phyloP scores from a whole-genome alignment of 1,284 basidiomycete species.

The Mycosarcoma maydis region DNA sequence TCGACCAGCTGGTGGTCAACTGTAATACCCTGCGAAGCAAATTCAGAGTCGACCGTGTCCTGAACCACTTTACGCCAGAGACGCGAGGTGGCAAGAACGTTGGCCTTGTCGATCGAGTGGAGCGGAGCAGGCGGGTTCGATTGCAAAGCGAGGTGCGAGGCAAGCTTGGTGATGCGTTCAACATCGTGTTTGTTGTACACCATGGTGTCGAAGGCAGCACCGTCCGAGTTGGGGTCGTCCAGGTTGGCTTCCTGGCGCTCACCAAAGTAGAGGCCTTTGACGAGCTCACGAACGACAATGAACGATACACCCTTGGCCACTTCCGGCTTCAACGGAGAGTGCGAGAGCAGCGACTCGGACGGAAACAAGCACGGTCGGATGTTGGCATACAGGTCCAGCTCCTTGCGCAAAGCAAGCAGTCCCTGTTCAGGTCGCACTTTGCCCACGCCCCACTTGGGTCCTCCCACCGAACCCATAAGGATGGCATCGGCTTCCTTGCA shows the following conservation, averaged over 20 bases:
- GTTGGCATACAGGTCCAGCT: slow-evolving; percentile 94
- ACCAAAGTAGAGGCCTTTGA: slow-evolving; percentile 78
- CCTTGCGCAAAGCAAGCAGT: slow-evolving; percentile 89
- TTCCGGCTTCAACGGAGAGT: slow-evolving; percentile 91
- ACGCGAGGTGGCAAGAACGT: slow-evolving; percentile 93
- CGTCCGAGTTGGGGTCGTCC: slow-evolving; percentile 55
- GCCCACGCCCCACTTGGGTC: slow-evolving; percentile 95
- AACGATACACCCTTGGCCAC: slow-evolving; percentile 87
- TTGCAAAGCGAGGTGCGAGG: slow-evolving; percentile 86
- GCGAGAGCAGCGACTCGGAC: slow-evolving; percentile 84
- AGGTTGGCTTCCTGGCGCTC: slow-evolving; percentile 82
- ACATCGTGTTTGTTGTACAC: slow-evolving; percentile 91
- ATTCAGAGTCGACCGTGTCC: slow-evolving; percentile 62
- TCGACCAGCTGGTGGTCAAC: slow-evolving; percentile 83
- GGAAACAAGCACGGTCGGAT: slow-evolving; percentile 96
- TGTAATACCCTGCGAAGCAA: slow-evolving; percentile 53
- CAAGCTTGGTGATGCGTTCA: slow-evolving; percentile 92
- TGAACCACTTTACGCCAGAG: slow-evolving; percentile 81
- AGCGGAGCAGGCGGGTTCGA: slow-evolving; percentile 85
- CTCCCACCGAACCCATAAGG: slow-evolving; percentile 79
- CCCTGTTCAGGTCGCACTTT: slow-evolving; percentile 96
- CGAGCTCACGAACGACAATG: slow-evolving; percentile 91
- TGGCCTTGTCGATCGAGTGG: slow-evolving; percentile 97
- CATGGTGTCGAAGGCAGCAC: slow-evolving; percentile 72
- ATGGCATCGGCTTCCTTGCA: slow-evolving; percentile 66